Evolutionary conservation across 2,329 filamentous ascomycete genomes (phyloP).

Genomic region (Aureobasidium melanogenum): DNA sequence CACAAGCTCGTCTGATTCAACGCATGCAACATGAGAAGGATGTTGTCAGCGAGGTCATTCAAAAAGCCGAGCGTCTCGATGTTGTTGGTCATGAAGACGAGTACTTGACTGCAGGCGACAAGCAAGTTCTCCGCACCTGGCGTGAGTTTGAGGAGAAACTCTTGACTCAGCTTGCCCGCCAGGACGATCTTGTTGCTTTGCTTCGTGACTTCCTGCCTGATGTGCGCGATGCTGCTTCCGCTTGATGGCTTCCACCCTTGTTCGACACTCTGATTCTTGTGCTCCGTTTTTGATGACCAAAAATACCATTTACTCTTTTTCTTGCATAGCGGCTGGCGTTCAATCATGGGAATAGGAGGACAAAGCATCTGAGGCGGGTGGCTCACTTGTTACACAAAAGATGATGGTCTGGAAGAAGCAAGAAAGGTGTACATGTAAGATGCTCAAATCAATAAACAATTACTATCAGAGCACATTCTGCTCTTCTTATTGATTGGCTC

Average conservation of each 20-base stretch:
- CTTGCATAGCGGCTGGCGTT: constrained; percentile 13
- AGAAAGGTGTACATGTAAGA: neutral
- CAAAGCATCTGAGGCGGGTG: neutral
- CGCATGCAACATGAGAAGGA: constrained; percentile 68
- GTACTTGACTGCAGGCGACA: constrained; percentile 65
- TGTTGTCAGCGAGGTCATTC: constrained; percentile 62
- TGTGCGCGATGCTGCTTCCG: neutral
- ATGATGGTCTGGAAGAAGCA: neutral
- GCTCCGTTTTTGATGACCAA: neutral
- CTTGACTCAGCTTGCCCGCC: constrained; percentile 64
- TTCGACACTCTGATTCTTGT: neutral
- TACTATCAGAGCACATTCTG: neutral
- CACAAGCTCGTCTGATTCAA: constrained; percentile 77
- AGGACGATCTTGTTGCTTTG: constrained; percentile 78
- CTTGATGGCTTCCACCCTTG: neutral
- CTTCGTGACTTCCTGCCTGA: constrained; percentile 54
- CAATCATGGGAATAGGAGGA: neutral
- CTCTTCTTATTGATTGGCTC: neutral
- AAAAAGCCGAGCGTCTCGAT: constrained; percentile 76
- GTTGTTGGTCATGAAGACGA: constrained; percentile 77
- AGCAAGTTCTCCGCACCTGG: constrained; percentile 58
- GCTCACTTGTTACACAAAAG: neutral
- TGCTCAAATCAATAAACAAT: neutral
- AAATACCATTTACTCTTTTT: neutral
- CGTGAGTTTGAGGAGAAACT: constrained; percentile 58